Base-by-base conservation (phyloP, 352 stramenopile species). In the Globisporangium cederbergense region DNA sequence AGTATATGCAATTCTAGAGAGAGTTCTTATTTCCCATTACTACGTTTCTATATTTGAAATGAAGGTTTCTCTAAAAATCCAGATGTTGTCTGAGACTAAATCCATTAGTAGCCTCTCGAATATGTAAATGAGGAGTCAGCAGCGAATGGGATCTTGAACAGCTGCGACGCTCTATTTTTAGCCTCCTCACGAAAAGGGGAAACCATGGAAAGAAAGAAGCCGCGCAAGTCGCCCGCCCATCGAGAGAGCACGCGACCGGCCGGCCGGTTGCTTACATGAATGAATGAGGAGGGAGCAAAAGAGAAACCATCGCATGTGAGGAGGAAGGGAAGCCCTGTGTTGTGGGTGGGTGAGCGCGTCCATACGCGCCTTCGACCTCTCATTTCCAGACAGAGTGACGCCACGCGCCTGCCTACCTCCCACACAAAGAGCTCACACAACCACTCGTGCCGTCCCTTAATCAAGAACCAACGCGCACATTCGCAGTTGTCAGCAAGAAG, bases 181-280 rank as follows among this genome's bases (percentile, higher is more conserved):
- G n/a, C 36, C 8, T 10, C 11, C 16, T 11, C 14, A 18, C 10
- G 22, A 25, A 43, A 58, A 57, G 4, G 22, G 14, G 30, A 58
- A 58, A 58, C 51, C 9, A 43, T 58, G 51, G 51, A 58, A 58
- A 43, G 51, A 58, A 58, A 55, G 18, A 13, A 52, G 20, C 11
- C 34, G n/a, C 6, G 13, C 18, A 36, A 55, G 13, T 28, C 25
- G 25, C 25, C 25, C 25, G 40, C 40, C 40, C 3, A 46, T 46
- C 3, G 40, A 42, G 8, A 42, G 25, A 7, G 25, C 25, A 10
- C 45, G 45, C n/a, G 25, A 28, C 25, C 25, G 25, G 25, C 25
- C 18, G 46, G n/a, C 16, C 45, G 38, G 10, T 46, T 46, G 40
- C 14, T 20, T 6, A n/a, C 40, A 36, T 54, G 47, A 25, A 36